Base-by-base conservation (phyloP, 2,329 filamentous ascomycete species). In the Cordyceps cicadae region DNA sequence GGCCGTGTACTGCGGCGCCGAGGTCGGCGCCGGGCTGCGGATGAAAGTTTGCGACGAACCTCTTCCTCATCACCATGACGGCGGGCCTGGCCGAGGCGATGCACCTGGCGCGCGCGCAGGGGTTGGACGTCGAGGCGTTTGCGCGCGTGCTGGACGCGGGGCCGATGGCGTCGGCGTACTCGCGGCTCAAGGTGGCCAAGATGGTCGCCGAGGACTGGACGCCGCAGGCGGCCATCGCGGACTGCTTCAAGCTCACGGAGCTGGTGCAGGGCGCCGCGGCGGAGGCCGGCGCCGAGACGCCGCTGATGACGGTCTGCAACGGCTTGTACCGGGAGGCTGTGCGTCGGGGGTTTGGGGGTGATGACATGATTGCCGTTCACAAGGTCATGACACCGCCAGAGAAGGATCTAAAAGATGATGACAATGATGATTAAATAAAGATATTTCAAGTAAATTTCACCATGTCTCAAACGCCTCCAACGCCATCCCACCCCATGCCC, bases 31-130 rank as follows among this genome's bases (percentile, higher is more conserved):
- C 1, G 71, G 70, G 3, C 61, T 74, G 3, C 67, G 66, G 61
- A 71, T 66, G 0, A 74, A 74, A 73, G 29, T 74, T 70, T 45
- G 69, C 71, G 11, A 66, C 68, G 37, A 74, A 74, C 54, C 54
- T 66, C 14, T 72, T 63, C 49, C 63, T 72, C 8, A 67, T 70
- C 59, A 64, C 69, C 17, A 61, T 71, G 60, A 70, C 69, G 5
- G 71, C 65, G 1, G 71, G 70, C 0, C 66, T 74, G 0, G 70
- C 70, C 1, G 71, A 73, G 60, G 67, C 71, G 2, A 68, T 72
- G 65, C 69, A 68, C 58, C 65, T 74, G 1, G 71, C 71, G 0
- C 54, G 58, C 14, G 69, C 68, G 2, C 70, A 72, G 53, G 70
- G 70, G 2, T 65, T 74, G 1, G 63, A 74, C 34, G 61, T 70